Conservation (phyloP, 345 rosid species). For the Camelina hispida region DNA sequence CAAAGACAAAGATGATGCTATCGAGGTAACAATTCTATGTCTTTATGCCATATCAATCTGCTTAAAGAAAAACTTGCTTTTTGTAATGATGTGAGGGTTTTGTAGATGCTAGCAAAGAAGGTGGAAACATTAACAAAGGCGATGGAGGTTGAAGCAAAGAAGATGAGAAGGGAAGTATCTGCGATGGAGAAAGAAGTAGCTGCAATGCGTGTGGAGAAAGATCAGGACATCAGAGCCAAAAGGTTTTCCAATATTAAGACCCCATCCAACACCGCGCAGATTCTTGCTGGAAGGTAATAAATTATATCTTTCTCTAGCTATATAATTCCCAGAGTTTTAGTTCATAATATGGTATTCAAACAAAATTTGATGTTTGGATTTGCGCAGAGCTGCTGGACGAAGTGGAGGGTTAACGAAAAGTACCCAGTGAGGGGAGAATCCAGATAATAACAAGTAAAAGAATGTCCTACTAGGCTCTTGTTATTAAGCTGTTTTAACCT, state of each 20-base stretch:
- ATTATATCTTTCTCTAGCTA: neutral
- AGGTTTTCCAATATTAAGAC: constrained; percentile 68
- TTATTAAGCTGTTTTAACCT: constrained; percentile 34
- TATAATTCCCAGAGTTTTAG: neutral
- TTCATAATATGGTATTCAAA: neutral
- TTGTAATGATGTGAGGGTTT: constrained; percentile 9
- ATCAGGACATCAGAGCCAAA: constrained; percentile 84
- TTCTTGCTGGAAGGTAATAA: constrained; percentile 83
- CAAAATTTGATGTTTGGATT: constrained; percentile 6
- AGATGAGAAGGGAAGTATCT: constrained; percentile 98
- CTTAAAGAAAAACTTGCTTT: neutral
- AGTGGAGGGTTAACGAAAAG: constrained; percentile 78
- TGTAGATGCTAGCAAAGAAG: constrained; percentile 91
- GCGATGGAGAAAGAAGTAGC: constrained; percentile 98
- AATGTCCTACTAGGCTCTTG: constrained; percentile 23
- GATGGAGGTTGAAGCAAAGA: constrained; percentile 98
- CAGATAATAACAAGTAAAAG: constrained; percentile 29
- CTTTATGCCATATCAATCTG: neutral
- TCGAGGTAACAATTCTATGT: constrained; percentile 68
- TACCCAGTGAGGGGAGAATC: constrained; percentile 48
- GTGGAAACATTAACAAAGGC: constrained; percentile 96
- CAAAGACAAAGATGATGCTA: constrained; percentile 99
- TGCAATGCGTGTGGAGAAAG: constrained; percentile 92
- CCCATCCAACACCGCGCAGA: constrained; percentile 74
- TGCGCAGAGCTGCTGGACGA: constrained; percentile 48